These are phyloP conservation scores for Helotiales sp. DNA, from an alignment of 2,329 filamentous ascomycete genomes.

Conservation along the genomic window DNA sequence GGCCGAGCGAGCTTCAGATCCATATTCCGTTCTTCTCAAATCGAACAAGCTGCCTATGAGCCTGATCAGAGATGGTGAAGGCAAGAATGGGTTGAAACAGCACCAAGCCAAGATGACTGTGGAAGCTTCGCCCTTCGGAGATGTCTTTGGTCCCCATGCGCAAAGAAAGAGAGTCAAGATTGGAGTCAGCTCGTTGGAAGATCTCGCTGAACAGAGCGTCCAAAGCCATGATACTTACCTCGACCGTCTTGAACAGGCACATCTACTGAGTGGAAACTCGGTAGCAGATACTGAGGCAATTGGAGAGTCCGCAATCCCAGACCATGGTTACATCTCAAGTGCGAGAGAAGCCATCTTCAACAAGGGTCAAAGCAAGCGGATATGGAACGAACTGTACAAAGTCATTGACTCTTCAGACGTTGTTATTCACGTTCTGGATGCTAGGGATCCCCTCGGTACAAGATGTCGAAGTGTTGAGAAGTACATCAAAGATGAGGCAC, in stretches of 20 bases:
- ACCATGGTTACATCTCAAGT: slow-evolving; percentile 58
- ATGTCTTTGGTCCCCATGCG: slow-evolving; percentile 92
- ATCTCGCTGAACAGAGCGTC: slow-evolving; percentile 79
- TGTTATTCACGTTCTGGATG: slow-evolving; percentile 91
- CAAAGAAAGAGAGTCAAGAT: slow-evolving; percentile 93
- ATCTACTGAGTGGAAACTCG: slow-evolving; percentile 73
- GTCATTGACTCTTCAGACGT: slow-evolving; percentile 96
- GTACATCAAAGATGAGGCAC: slow-evolving; percentile 89
- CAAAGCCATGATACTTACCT: slow-evolving; percentile 83
- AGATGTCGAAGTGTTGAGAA: slow-evolving; percentile 90
- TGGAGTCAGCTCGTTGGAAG: slow-evolving; percentile 77
- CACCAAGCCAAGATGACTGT: slow-evolving; percentile 94
- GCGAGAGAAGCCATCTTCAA: slow-evolving; percentile 87
- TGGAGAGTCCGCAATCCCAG: slow-evolving; percentile 48
- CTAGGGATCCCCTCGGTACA: slow-evolving; percentile 86
- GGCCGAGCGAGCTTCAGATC: slow-evolving; percentile 86
- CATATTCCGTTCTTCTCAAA: slow-evolving; percentile 93
- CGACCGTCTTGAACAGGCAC: slow-evolving; percentile 79
- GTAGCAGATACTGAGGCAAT: slow-evolving; percentile 57
- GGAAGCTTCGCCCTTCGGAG: slow-evolving; percentile 81
- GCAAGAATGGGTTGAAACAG: slow-evolving; percentile 84
- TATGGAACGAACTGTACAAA: slow-evolving; percentile 96
- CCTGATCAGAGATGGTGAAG: slow-evolving; percentile 79
- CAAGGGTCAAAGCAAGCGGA: slow-evolving; percentile 93
- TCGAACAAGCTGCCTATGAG: slow-evolving; percentile 97